Percentiles rank a stretch among this genome's conserved stretches.
Evolutionary conservation across 108 stramenopile genomes (phyloP).

Genomic region (Stephanodiscus triporus): DNA sequence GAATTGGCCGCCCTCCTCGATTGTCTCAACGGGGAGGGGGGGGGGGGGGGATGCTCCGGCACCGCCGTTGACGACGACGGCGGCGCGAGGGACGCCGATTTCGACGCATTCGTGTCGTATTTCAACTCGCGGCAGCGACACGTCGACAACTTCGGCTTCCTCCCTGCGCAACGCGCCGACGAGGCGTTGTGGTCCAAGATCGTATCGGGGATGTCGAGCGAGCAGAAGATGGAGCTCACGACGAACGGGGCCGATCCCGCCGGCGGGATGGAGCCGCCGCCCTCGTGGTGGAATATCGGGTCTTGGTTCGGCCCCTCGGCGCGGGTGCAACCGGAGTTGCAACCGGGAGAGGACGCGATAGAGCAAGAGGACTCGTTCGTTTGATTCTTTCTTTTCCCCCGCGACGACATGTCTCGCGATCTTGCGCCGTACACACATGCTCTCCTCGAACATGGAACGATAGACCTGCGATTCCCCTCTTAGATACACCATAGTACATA

Average conservation of each 20-base stretch:
- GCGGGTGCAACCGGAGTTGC: not conserved
- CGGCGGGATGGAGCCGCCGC: not conserved
- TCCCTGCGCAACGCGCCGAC: not conserved
- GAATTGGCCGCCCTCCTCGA: not conserved
- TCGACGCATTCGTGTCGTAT: not conserved
- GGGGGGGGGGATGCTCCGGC: not conserved
- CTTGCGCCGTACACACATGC: no score
- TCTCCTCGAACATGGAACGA: no score
- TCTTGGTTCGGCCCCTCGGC: not conserved
- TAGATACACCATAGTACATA: no score
- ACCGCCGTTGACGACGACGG: not conserved
- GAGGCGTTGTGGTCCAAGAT: not conserved
- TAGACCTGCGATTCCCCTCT: no score
- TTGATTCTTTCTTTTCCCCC: not conserved
- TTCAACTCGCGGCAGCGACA: not conserved
- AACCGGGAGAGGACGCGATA: not conserved
- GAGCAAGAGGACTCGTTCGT: not conserved
- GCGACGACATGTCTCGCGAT: no score
- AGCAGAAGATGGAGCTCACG: not conserved
- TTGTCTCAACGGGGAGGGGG: not conserved
- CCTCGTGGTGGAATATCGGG: not conserved
- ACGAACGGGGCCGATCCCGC: not conserved
- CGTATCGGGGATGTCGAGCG: not conserved
- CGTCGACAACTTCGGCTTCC: not conserved
- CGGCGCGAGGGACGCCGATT: not conserved